Evolutionary conservation across 129 eudicot genomes (phyloP).

Genomic region (Pulicaria dysenterica): DNA sequence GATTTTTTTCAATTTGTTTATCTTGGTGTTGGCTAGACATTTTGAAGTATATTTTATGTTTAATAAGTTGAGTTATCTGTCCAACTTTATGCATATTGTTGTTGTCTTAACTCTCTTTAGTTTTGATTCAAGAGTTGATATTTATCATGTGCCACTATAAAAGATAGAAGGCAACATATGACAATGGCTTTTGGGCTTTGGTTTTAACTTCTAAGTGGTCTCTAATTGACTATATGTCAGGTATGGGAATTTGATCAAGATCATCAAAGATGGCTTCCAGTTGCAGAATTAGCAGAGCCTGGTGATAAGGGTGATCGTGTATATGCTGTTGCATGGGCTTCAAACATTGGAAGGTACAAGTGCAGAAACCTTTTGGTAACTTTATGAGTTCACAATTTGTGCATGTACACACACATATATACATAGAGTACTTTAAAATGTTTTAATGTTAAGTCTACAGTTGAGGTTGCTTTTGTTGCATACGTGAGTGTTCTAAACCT

Average conservation of each 20-base stretch:
- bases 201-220: slow-evolving; percentile 4
- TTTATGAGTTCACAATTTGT: slow-evolving; percentile 1
- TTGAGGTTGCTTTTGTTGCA: neutral
- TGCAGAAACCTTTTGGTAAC: neutral
- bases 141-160: neutral
- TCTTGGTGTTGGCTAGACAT: slow-evolving; percentile 7
- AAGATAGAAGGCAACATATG: neutral
- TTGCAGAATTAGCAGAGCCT: slow-evolving; percentile 82
- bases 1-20: slow-evolving; percentile 5
- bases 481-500: neutral
- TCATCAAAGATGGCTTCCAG: slow-evolving; percentile 99
- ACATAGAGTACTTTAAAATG: neutral
- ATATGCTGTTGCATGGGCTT: slow-evolving; percentile 84
- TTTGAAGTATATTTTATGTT: neutral
- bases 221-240: slow-evolving; percentile 40
- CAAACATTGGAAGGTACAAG: slow-evolving; percentile 85
- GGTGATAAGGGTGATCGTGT: slow-evolving; percentile 72
- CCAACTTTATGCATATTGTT: slow-evolving; percentile 15
- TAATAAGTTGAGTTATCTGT: slow-evolving; percentile 4
- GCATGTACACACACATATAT: neutral
- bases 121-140: neutral
- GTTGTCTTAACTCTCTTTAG: neutral
- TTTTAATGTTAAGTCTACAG: neutral
- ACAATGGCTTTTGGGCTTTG: neutral
- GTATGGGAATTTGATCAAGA: slow-evolving; percentile 98